Evolutionary conservation across 192 early-diverging fungal species (phyloP), one percentile per base, ranked within the genome.

Genomic region (Umbelopsis isabellina): DNA sequence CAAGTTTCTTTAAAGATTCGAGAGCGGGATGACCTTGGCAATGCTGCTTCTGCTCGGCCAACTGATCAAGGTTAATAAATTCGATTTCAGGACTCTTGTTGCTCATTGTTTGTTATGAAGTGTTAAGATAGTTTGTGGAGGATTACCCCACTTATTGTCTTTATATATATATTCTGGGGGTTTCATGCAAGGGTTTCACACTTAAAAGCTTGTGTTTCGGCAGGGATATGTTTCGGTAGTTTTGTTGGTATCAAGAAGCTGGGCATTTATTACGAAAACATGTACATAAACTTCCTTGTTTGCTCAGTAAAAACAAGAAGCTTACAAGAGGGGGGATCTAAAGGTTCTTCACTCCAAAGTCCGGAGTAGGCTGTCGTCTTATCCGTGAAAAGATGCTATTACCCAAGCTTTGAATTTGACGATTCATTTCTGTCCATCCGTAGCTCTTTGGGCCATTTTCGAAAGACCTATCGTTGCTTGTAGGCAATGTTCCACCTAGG

Each of bases 1-100:
- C 77, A 37, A 78, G 52, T 21, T 68, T 73, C 37, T 71, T 67
- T 5, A 76, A 46, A 27, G 58, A 49, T 33, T 48, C 47, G 8
- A 71, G 44, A 25, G 53, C 53, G 2, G 25, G 25, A 33, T 35
- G 25, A 61, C 27, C 55, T 35, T 30, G 55, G 30, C 55, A 30
- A 4, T 33, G 55, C 9, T 61, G 27, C 18, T 61, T 61, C 25
- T 61, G 27, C 18, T 61, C 25, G 5, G 27, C 55, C 30, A 61
- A 33, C 5, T 61, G 27, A 27, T 61, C 16, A 8, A 61, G 27
- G 18, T 61, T 61, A 3, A 61, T 35, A 16, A 61, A 61, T 30
- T 61, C 55, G n/a, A 61, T 61, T 35, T 61, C 55, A 12, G 55
- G 55, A 61, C 55, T 35, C 30, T 61, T 61, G 55, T 61, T 61